phyloP scores from a whole-genome alignment of 345 rosid species.

The Noccaea caerulescens region DNA sequence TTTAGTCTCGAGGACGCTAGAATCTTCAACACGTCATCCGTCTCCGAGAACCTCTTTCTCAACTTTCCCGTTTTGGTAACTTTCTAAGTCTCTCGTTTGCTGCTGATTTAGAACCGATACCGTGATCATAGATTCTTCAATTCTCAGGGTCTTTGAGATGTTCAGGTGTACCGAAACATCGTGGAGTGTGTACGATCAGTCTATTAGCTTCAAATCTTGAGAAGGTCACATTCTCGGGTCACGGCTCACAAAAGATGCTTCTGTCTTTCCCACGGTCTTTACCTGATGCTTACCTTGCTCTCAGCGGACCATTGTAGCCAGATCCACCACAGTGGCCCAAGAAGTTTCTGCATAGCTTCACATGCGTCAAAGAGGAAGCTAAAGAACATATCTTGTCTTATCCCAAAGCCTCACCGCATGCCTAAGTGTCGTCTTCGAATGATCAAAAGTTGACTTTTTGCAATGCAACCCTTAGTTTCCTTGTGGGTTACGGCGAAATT shows the following conservation, averaged over 20 bases:
- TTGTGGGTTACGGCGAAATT: slow-evolving; percentile 2
- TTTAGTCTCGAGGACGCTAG: slow-evolving; percentile 28
- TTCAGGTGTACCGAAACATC: slow-evolving; percentile 8
- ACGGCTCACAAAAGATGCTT: neutral
- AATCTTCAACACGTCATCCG: slow-evolving; percentile 28
- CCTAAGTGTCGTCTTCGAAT: slow-evolving; percentile 5
- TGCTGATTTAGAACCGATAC: slow-evolving; percentile 21
- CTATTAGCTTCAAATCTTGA: slow-evolving; percentile 29
- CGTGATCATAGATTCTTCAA: slow-evolving; percentile 24
- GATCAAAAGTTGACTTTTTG: slow-evolving; percentile 4
- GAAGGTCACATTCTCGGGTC: slow-evolving; percentile 18
- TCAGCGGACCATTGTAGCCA: neutral
- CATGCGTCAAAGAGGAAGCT: slow-evolving; percentile 9
- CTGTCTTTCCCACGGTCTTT: slow-evolving; percentile 29
- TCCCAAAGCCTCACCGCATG: slow-evolving; percentile 31
- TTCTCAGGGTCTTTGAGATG: slow-evolving; percentile 29
- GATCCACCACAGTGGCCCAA: slow-evolving; percentile 1
- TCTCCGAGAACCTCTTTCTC: slow-evolving; percentile 14
- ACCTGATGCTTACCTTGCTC: slow-evolving; percentile 29
- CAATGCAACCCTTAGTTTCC: neutral
- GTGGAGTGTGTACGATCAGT: slow-evolving; percentile 12
- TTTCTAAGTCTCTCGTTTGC: slow-evolving; percentile 20
- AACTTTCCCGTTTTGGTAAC: slow-evolving; percentile 32
- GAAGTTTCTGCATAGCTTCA: slow-evolving; percentile 29
- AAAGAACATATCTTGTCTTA: slow-evolving; percentile 24